These are phyloP conservation scores for Gossypium davidsonii DNA, from an alignment of 441 rosid genomes.

Conservation along the genomic window DNA sequence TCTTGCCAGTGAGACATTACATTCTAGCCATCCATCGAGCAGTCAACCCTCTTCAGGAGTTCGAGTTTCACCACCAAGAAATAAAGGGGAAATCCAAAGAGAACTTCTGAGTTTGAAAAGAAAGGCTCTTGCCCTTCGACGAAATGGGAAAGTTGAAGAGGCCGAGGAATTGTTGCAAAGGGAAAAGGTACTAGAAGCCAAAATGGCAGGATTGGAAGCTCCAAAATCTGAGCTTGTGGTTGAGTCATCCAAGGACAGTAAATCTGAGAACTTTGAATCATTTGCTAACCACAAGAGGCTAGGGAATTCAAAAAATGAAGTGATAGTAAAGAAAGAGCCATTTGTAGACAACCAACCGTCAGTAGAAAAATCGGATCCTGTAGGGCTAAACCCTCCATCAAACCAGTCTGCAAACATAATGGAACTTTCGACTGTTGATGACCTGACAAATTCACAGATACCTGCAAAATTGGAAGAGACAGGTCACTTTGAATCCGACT, in stretches of 20 bases:
- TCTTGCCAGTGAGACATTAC: slow-evolving; percentile 21
- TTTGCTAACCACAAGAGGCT: slow-evolving; percentile 13
- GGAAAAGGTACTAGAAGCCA: slow-evolving; percentile 49
- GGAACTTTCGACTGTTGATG: slow-evolving; percentile 46
- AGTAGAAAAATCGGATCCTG: slow-evolving; percentile 11
- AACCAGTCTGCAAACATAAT: slow-evolving; percentile 22
- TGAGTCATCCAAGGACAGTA: slow-evolving; percentile 18
- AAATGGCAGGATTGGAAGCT: slow-evolving; percentile 47
- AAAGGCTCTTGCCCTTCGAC: slow-evolving; percentile 57
- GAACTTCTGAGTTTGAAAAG: slow-evolving; percentile 62
- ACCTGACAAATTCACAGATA: slow-evolving; percentile 21
- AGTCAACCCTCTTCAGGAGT: slow-evolving; percentile 17
- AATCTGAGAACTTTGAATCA: slow-evolving; percentile 18
- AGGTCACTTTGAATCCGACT: slow-evolving; percentile 18
- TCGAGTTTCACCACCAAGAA: slow-evolving; percentile 32
- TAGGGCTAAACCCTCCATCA: slow-evolving; percentile 16
- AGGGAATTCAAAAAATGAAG: slow-evolving; percentile 15
- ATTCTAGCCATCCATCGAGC: slow-evolving; percentile 19
- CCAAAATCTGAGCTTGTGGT: slow-evolving; percentile 22
- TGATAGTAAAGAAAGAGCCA: slow-evolving; percentile 1
- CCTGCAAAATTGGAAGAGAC: slow-evolving; percentile 27
- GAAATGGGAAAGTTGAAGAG: slow-evolving; percentile 56
- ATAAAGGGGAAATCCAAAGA: slow-evolving; percentile 55
- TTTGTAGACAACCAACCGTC: slow-evolving; percentile 4
- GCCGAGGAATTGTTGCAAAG: slow-evolving; percentile 56